Evolutionary conservation across 208 protist species (phyloP), one percentile per base, ranked within the genome.

Genomic region (Crithidia bombi): DNA sequence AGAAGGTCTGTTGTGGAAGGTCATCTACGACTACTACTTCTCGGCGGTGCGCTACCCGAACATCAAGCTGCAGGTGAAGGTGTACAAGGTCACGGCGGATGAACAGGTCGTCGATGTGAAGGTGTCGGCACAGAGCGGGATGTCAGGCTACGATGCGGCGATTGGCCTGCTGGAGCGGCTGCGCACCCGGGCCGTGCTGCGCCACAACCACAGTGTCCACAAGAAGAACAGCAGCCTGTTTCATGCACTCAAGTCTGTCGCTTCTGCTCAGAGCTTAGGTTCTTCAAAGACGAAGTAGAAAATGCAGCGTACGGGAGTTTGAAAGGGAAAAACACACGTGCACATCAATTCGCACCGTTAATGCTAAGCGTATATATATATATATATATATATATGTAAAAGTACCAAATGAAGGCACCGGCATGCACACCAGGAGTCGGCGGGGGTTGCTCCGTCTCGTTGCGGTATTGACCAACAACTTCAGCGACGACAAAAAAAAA

Each of bases 21-120:
- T 78, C 32, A 95, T 91, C 55, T 83, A 86, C 59, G 79, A 85
- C 57, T 95, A 85, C 78, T 88, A 79, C 78, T 89, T 95, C 65
- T 83, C 85, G 30, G 77, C 73, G n/a, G 72, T 92, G 32, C 75
- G 79, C 43, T 85, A 86, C 61, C 90, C 90, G 23, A 82, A 83
- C 51, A 79, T 92, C 28, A 95, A 92, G 59, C 73, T 95, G 23
- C 90, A 95, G 65, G 76, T 95, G 39, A 95, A 83, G 72, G 70
- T 95, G 30, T 95, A 90, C 77, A 88, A 88, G 72, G 64, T 89
- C 4, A 82, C 49, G 36, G 44, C 71, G 28, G 65, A 81, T 25
- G 83, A 86, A 66, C 85, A 92, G 44, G 30, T 95, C 30, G 86
- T 95, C 4, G 86, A 95, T 75, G 82, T 92, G 54, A 90, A 87